These are phyloP conservation scores for Cladophialophora yegresii DNA, from an alignment of 2,329 filamentous ascomycete genomes.

Conservation along the genomic window DNA sequence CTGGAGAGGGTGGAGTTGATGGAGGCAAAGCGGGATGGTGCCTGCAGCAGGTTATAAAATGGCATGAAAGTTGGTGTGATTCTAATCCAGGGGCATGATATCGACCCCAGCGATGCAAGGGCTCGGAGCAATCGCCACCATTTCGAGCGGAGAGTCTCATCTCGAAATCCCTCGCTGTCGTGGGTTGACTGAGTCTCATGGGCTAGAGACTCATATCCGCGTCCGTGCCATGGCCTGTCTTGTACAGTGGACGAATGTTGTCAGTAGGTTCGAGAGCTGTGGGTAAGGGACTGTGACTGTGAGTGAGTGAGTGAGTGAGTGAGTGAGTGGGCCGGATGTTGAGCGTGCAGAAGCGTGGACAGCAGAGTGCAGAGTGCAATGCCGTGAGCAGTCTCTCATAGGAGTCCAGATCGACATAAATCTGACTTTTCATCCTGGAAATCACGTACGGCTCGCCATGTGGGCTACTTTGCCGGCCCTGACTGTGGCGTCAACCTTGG, in stretches of 20 bases:
- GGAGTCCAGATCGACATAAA: neutral
- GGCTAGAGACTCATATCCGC: no score
- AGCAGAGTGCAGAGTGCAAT: neutral
- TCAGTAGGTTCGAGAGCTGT: neutral
- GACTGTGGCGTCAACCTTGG: neutral
- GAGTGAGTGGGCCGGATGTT: neutral
- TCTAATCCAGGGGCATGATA: no score
- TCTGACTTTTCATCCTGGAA: neutral
- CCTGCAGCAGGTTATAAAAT: neutral
- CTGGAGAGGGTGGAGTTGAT: constrained; percentile 39
- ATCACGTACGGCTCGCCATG: neutral
- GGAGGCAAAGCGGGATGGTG: neutral
- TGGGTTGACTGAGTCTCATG: no score
- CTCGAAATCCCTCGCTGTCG: no score
- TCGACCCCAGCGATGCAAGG: no score
- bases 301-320: neutral
- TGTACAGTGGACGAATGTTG: no score
- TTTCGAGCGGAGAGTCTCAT: no score
- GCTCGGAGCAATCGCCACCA: no score
- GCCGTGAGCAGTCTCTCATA: neutral
- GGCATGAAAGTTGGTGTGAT: no score
- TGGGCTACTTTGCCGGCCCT: neutral
- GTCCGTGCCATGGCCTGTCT: no score
- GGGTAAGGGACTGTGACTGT: no score
- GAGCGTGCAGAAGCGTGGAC: neutral